These are phyloP conservation scores for Talaromyces sp. DNA, from an alignment of 2,329 filamentous ascomycete species.

Conservation along the genomic window DNA sequence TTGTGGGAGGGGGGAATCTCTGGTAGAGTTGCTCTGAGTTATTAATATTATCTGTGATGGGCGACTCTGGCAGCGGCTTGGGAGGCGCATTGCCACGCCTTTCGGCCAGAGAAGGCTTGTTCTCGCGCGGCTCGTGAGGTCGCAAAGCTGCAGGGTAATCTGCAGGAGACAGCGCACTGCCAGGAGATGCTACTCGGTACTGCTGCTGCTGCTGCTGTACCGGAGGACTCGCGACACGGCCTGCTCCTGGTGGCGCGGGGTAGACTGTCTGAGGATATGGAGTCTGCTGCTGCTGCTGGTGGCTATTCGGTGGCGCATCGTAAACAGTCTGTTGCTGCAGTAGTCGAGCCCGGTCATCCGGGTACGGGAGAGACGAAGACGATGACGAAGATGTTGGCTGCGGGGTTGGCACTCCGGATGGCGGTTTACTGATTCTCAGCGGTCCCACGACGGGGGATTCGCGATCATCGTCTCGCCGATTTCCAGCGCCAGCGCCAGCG, in stretches of 20 bases:
- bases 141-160: slow-evolving; percentile 39
- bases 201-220: background rate
- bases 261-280: slow-evolving; percentile 30
- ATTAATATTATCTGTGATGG: slow-evolving; percentile 63
- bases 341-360: slow-evolving; percentile 55
- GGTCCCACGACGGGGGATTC: slow-evolving; percentile 80
- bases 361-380: slow-evolving; percentile 66
- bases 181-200: slow-evolving; percentile 14
- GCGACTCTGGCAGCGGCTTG: slow-evolving; percentile 77
- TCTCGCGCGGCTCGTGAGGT: slow-evolving; percentile 47
- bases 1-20: slow-evolving; percentile 41
- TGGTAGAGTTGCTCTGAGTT: slow-evolving; percentile 80
- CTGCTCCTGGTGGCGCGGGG: slow-evolving; percentile 10
- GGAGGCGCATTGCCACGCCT: slow-evolving; percentile 70
- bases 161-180: slow-evolving; percentile 19
- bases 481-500: slow-evolving; percentile 12
- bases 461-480: slow-evolving; percentile 24
- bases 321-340: slow-evolving; percentile 29
- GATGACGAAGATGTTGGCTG: slow-evolving; percentile 48
- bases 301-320: too few relatives aligned
- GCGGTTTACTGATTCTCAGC: slow-evolving; percentile 75
- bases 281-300: slow-evolving; percentile 14
- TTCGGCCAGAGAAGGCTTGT: slow-evolving; percentile 64
- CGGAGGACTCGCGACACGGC: slow-evolving; percentile 16
- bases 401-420: slow-evolving; percentile 41